Base-by-base conservation (phyloP, 2,329 filamentous ascomycete species). In the Trichoderma atroviride region DNA sequence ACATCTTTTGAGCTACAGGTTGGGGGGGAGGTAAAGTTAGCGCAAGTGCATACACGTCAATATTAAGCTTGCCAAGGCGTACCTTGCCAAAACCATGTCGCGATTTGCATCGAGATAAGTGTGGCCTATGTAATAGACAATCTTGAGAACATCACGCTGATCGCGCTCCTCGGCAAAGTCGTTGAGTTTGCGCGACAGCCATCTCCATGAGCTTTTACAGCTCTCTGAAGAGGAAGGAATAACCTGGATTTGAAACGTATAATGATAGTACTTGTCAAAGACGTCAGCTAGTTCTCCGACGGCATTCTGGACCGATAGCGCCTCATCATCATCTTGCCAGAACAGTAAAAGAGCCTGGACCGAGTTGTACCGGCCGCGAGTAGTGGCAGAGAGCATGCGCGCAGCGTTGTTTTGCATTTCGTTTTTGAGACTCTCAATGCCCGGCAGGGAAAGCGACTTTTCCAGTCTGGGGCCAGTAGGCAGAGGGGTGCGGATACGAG, bases 81-180 rank as follows among this genome's bases (percentile, higher is more conserved):
- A 87, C 87, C 86, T 88, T 55, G 86, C 82, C 52, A 89, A 78
- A 37, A 87, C 81, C 85, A 88, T 87, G 72, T 88, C 85, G 56
- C 85, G 80, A 68, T 88, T 84, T 7, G 80, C 81, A 72, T 88
- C 84, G 31, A 88, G 78, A 72, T 83, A 86, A 52, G 83, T 87
- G 68, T 85, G 81, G 7, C 87, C 87, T 16, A 82, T 83, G 73
- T 89, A 89, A 74, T 87, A 88, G 58, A 89, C 82, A 68, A 89
- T 83, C 74, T 88, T 88, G 68, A 89, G 75, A 24, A 85, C 83
- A 72, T 88, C 86, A 52, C 86, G 83, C 63, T 84, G 82, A 71
- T 88, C 85, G 50, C 81, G 80, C 31, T 84, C 82, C 68, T 85
- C 84, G 58, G 85, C 81, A 75, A 88, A 88, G 52, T 84, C 81